Evolutionary conservation across 371 early-diverging fungal genomes (phyloP).

Genomic region (Umbelopsis sp.): DNA sequence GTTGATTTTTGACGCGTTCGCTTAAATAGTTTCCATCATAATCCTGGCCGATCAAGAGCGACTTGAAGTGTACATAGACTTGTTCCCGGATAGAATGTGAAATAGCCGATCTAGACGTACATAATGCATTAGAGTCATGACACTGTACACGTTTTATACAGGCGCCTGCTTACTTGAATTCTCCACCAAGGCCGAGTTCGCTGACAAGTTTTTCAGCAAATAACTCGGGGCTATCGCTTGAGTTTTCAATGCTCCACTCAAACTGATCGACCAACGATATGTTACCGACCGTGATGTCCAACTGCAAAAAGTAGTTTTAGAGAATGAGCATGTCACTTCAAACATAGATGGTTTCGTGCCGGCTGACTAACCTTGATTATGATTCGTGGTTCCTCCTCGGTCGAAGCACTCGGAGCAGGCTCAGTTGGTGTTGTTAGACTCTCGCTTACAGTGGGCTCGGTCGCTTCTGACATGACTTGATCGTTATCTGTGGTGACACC

Average conservation of each 20-base stretch:
- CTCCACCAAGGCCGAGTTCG: conserved; percentile 75
- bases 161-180: conserved; percentile 68
- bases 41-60: conserved; percentile 81
- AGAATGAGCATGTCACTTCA: neutral
- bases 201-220: conserved; percentile 72
- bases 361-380: conserved; percentile 57
- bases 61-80: conserved; percentile 80
- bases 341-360: neutral
- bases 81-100: conserved; percentile 96
- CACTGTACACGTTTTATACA: neutral
- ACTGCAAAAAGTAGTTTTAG: conserved; percentile 31
- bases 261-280: conserved; percentile 85
- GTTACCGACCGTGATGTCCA: conserved; percentile 86
- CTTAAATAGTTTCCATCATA: conserved; percentile 72
- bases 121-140: neutral
- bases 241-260: conserved; percentile 89
- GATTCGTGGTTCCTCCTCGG: conserved; percentile 44
- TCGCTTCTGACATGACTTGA: conserved; percentile 22
- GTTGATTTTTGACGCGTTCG: conserved; percentile 70
- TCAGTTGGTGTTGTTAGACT: conserved; percentile 12
- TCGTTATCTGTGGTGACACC: neutral
- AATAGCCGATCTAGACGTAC: conserved; percentile 73
- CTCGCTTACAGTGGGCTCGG: conserved; percentile 27
- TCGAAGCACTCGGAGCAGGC: neutral
- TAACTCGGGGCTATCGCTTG: conserved; percentile 72